Conservation (phyloP, 75 land plant species). For the Sequoia sempervirens region DNA sequence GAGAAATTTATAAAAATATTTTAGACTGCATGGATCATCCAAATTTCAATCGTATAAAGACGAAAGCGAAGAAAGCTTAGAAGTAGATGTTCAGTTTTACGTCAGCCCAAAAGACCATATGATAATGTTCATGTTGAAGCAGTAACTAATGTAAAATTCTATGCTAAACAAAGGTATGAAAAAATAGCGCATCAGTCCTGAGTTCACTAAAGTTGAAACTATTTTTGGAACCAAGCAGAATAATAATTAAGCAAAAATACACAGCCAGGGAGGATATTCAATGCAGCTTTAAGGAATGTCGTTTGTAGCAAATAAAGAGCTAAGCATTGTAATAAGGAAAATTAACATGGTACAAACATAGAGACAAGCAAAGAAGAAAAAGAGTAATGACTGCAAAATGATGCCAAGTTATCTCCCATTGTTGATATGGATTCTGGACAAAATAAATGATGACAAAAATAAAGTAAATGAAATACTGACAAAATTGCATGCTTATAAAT, state of each 20-base stretch:
- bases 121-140: neutral
- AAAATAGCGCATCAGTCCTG: neutral
- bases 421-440: neutral
- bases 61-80: neutral
- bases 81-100: neutral
- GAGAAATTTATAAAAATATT: neutral
- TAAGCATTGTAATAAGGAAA: neutral
- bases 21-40: neutral
- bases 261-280: neutral
- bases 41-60: too few relatives aligned
- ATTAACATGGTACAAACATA: neutral
- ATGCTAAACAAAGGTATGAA: neutral
- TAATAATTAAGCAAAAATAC: neutral
- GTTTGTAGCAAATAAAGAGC: neutral
- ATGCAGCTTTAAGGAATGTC: neutral
- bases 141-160: neutral
- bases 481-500: neutral
- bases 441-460: neutral
- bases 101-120: neutral
- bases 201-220: neutral
- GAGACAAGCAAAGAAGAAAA: conserved; percentile 1
- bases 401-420: neutral
- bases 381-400: neutral
- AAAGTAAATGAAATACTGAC: neutral
- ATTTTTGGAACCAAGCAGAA: neutral